Base-by-base conservation (phyloP, 106 monocot genomes). In the Dactylorhiza incarnata region DNA sequence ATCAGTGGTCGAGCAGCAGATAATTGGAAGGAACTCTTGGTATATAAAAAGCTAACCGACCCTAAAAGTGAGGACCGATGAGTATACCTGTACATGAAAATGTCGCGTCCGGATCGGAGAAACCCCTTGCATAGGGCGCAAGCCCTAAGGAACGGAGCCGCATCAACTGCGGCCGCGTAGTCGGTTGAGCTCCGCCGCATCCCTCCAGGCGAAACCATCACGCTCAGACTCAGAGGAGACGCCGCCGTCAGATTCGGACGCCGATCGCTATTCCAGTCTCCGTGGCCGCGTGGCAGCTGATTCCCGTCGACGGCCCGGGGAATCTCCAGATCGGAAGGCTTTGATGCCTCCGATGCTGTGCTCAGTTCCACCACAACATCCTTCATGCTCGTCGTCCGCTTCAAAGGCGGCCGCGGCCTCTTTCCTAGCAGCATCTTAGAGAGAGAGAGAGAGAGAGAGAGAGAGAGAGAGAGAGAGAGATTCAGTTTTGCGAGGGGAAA, bases 71-170 rank as follows among this genome's bases (percentile, higher is more conserved):
- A 37, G 12, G 23, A 3, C 15, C 29, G 49, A 20, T 23, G 74
- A 62, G 37, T 15, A 13, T 76, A 83, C 88, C 85, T 83, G 55
- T 89, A 89, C 68, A 89, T 89, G 85, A 76, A 89, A 75, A 77
- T 89, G 63, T 89, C 89, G 47, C 69, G 77, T 11, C 83, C 89
- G 3, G 80, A 83, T 5, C 54, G 75, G n/a, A 89, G 78, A 15
- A 78, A 54, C 59, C 75, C 78, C 25, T 77, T 78, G 83, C 89
- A 89, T 59, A 89, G 80, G 2, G 76, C 85, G 68, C 89, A 89
- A 16, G 75, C 78, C 75, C 73, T 80, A 14, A 88, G 59, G 45
- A 88, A 88, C 17, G 77, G 77, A 24, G 83, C 83, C 20, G 81
- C 70, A 59, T 83, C 78, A 37, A 71, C 58, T 19, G 71, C 71